Conservation (phyloP, 2,329 filamentous ascomycete genomes). For the Ophiostoma piceae region DNA sequence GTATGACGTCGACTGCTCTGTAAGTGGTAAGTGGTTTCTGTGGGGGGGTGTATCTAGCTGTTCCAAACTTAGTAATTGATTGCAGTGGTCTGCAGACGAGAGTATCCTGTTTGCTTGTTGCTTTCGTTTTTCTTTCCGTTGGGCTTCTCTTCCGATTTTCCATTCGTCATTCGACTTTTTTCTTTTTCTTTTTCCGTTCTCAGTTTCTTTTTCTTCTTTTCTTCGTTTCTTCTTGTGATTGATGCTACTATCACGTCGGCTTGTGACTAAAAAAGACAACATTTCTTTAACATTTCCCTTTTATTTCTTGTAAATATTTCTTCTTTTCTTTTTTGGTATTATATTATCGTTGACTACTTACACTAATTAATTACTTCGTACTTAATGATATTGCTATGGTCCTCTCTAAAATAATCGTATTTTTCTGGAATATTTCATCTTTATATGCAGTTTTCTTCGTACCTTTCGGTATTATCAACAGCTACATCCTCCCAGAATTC, state of each 20-base stretch:
- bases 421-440: background rate
- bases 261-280: too few species aligned
- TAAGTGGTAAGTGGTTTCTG: background rate
- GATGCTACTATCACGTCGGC: too few species aligned
- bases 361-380: background rate
- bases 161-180: too few species aligned
- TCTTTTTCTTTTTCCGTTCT: too few species aligned
- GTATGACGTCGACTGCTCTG: slow-evolving; percentile 2
- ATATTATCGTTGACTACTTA: background rate
- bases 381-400: background rate
- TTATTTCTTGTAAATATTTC: background rate
- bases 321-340: too few species aligned
- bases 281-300: background rate
- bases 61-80: background rate
- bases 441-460: background rate
- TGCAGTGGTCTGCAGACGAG: background rate
- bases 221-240: too few species aligned
- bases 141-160: too few species aligned
- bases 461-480: background rate
- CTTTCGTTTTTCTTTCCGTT: too few species aligned
- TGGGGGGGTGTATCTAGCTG: background rate
- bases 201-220: too few species aligned
- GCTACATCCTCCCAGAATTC: too few species aligned
- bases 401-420: background rate
- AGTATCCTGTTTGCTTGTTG: background rate